These are phyloP conservation scores for Neonectria coccinea DNA, from an alignment of 2,329 filamentous ascomycete species.

Conservation along the genomic window DNA sequence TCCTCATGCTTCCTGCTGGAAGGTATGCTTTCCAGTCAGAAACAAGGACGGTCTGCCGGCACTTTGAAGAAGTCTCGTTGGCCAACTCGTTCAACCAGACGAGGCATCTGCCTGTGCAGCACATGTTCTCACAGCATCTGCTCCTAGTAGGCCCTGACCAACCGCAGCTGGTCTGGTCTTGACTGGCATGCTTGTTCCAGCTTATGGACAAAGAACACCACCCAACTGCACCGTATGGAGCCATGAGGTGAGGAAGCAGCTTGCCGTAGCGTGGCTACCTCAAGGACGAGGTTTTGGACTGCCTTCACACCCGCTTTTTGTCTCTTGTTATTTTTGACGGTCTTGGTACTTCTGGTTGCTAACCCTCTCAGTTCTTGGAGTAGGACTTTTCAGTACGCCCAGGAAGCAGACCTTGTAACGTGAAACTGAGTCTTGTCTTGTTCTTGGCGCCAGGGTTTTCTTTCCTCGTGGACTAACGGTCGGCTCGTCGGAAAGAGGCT, in stretches of 20 bases:
- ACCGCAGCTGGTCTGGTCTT: neutral
- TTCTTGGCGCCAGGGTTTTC: neutral
- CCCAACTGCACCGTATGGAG: neutral
- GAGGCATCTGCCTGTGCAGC: neutral
- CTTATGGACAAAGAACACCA: neutral
- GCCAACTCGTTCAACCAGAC: neutral
- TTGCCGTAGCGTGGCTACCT: neutral
- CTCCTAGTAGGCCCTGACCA: no score
- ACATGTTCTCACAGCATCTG: no score
- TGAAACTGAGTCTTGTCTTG: no score
- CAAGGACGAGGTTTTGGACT: neutral
- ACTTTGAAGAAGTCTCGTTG: neutral
- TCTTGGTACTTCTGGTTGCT: neutral
- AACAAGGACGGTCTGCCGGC: neutral
- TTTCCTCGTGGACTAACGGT: neutral
- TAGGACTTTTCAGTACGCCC: no score
- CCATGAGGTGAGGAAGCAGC: neutral
- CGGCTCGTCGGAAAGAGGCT: neutral
- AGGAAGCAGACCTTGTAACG: no score
- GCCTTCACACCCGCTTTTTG: neutral
- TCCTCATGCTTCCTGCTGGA: neutral
- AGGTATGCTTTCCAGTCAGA: neutral
- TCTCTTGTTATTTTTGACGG: neutral
- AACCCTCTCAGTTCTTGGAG: no score
- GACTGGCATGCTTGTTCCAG: neutral